Evolutionary conservation across 257 asterid species (phyloP).

Genomic region (Rubia yunnanensis): DNA sequence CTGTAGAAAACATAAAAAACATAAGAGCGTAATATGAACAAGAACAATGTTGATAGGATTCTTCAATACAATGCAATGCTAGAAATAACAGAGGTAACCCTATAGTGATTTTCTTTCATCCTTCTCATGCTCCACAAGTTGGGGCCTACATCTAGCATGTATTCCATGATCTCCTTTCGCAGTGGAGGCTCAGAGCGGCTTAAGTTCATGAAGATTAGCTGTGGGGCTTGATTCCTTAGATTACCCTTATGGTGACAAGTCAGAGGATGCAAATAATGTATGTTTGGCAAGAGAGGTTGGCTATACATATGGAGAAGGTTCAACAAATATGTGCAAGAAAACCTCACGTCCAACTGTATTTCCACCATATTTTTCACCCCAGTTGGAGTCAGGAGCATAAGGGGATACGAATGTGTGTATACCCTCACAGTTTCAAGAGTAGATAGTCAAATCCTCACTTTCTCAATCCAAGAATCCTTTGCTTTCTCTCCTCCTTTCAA

Average conservation of each 20-base stretch:
- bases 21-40: slow-evolving; percentile 45
- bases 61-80: slow-evolving; percentile 36
- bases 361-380: slow-evolving; percentile 86
- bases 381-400: slow-evolving; percentile 47
- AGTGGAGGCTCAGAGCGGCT: slow-evolving; percentile 75
- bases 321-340: neutral
- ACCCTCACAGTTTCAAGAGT: slow-evolving; percentile 64
- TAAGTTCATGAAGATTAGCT: slow-evolving; percentile 50
- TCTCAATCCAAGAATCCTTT: slow-evolving; percentile 64
- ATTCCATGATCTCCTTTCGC: slow-evolving; percentile 70
- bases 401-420: slow-evolving; percentile 71
- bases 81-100: slow-evolving; percentile 47
- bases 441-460: slow-evolving; percentile 65
- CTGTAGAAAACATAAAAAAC: slow-evolving; percentile 51
- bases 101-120: slow-evolving; percentile 59
- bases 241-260: slow-evolving; percentile 49
- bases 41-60: slow-evolving; percentile 38
- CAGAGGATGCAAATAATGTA: slow-evolving; percentile 64
- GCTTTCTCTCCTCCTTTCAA: slow-evolving; percentile 42
- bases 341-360: slow-evolving; percentile 45
- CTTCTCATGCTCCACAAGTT: slow-evolving; percentile 78
- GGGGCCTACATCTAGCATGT: slow-evolving; percentile 87
- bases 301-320: slow-evolving; percentile 37
- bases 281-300: slow-evolving; percentile 51
- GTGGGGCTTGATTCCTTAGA: slow-evolving; percentile 72